Evolutionary conservation across 2,329 filamentous ascomycete genomes (phyloP).

Genomic region (Penicillium sp.): DNA sequence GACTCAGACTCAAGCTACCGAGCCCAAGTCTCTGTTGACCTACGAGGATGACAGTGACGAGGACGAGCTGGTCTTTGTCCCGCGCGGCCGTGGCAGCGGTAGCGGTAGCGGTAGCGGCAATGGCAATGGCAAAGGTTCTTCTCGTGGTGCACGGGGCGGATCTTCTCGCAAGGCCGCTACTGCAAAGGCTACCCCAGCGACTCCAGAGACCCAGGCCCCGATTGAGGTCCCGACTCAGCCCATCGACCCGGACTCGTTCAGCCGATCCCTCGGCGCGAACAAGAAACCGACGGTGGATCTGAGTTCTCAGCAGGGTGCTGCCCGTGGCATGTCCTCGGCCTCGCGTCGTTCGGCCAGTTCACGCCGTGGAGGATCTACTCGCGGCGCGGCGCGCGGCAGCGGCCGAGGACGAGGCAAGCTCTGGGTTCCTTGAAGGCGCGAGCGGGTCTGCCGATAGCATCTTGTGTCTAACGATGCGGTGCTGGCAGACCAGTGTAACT

Average conservation of each 20-base stretch:
- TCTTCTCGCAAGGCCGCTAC: slow-evolving; percentile 32
- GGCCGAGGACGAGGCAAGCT: slow-evolving; percentile 43
- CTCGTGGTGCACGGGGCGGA: slow-evolving; percentile 28
- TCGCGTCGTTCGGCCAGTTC: slow-evolving; percentile 32
- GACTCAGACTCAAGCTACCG: slow-evolving; percentile 32
- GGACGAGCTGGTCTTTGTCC: slow-evolving; percentile 49
- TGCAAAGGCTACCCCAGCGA: slow-evolving; percentile 9
- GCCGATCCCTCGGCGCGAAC: slow-evolving; percentile 36
- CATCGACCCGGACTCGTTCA: slow-evolving; percentile 51
- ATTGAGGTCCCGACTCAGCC: slow-evolving; percentile 47
- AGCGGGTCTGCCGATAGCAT: slow-evolving; percentile 18
- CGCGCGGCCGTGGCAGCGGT: slow-evolving; percentile 27
- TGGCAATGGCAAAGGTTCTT: background rate
- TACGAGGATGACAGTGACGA: slow-evolving; percentile 51
- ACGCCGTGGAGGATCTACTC: slow-evolving; percentile 35
- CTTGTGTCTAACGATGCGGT: slow-evolving; percentile 15
- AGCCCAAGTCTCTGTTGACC: slow-evolving; percentile 46
- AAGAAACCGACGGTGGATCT: slow-evolving; percentile 33
- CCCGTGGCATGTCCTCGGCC: slow-evolving; percentile 35
- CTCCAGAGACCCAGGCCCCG: slow-evolving; percentile 24
- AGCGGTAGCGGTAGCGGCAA: slow-evolving; percentile 37
- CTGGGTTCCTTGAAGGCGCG: slow-evolving; percentile 44
- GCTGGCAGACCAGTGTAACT: slow-evolving; percentile 16
- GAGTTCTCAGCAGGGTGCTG: slow-evolving; percentile 33
- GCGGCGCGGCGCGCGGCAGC: slow-evolving; percentile 35